Evolutionary conservation across 2,329 filamentous ascomycete genomes (phyloP), one percentile per base, ranked within the genome.

Genomic region (Coleophoma eucalyptorum): DNA sequence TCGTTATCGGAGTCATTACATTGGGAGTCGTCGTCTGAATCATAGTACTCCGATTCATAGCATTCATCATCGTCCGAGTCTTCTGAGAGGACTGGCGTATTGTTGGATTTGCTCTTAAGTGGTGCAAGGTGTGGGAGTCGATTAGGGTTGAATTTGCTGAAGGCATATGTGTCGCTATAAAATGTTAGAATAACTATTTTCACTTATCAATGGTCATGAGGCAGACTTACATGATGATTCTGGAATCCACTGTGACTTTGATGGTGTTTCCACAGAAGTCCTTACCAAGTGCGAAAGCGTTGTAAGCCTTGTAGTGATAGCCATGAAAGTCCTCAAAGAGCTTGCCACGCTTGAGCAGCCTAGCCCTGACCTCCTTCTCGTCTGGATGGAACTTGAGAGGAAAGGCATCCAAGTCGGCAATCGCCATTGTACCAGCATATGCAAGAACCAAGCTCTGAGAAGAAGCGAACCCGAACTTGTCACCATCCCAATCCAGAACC

Each of bases 401-500:
- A 48, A 72, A 78, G 2, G 69, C 69, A 34, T 69, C 61, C 5
- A 80, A 66, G 0, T 68, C 62, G 1, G 66, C 67, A 53, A 80
- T 76, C 49, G 68, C 66, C 38, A 67, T 68, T 12, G 72, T 73
- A 15, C 76, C 77, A 15, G 64, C 55, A 50, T 77, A 79, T 16
- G 67, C 60, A 8, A 62, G 54, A 34, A 79, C 70, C 26, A 63
- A 54, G 47, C 74, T 66, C 11, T 54, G 57, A 26, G 68, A 57
- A 5, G 60, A 53, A 8, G 62, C 58, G 50, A 71, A 71, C 10
- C 77, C 75, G 57, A 79, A 77, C 1, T 60, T 65, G 49, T 69
- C 69, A 19, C 77, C 77, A 49, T 77, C 69, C 62, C 73, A 78
- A 43, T 79, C 75, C 45, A 80, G 67, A 32, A 72, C 69, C 45